Evolutionary conservation across 805 yeast species (phyloP), one percentile per base, ranked within the genome.

Genomic region (Kodamaea neixiangensis): DNA sequence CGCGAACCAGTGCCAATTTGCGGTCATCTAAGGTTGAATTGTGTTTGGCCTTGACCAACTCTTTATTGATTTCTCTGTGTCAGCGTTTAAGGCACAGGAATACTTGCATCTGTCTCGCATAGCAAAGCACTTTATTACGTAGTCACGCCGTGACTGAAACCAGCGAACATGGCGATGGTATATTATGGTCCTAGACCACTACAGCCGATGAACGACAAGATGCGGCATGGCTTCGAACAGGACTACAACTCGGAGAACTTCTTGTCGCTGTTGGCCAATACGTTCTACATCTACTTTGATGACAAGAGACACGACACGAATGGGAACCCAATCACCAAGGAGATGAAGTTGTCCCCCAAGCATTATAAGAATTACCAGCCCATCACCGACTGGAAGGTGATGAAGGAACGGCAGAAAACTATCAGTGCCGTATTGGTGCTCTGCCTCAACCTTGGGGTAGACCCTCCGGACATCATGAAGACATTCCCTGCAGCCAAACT

Each of bases 401-500:
- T 90, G 78, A 83, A 86, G 54, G 97, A 91, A 58, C 81, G 97
- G 41, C 96, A 88, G 62, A 88, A 92, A 64, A 94, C 99, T 1
- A 90, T 92, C 10, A 85, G 89, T 49, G 99, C 97, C 0, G 97
- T 97, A 13, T 73, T 94, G 7, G 91, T 94, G 46, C 72, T 94
- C 45, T 94, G 99, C 67, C 73, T 94, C 35, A 94, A 94, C 63
- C 69, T 93, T 20, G 97, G 98, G 7, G 97, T 94, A 1, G 98
- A 93, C 58, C 99, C 99, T 2, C 99, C 99, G 0, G 99, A 94
- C 68, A 83, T 92, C 21, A 83, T 89, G 64, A 89, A 91, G 65
- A 90, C 97, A 0, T 90, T 88, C 54, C 97, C 97, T 1, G 88
- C 96, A 60, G 97, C 99, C 1, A 83, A 86, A 57, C 70, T 85